phyloP scores from a whole-genome alignment of 2,329 filamentous ascomycete genomes.

The Alternaria sp. region DNA sequence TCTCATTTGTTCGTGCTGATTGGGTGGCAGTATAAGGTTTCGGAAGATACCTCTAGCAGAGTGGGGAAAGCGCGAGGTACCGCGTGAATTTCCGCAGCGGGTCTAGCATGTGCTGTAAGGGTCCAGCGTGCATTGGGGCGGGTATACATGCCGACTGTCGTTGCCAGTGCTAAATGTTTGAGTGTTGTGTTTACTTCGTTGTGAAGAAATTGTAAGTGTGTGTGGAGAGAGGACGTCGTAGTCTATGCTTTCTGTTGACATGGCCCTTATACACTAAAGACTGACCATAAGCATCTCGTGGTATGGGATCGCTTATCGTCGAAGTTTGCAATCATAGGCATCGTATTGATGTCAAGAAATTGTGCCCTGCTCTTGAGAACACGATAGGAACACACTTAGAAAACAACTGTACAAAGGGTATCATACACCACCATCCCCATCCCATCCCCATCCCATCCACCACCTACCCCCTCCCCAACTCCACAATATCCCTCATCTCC shows the following conservation, averaged over 20 bases:
- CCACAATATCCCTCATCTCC: constrained; percentile 67
- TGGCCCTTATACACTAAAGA: not conserved
- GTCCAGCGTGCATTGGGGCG: not conserved
- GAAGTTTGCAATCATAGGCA: not conserved
- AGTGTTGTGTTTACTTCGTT: not conserved
- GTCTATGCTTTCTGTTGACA: not conserved
- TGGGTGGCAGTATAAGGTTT: constrained; percentile 45
- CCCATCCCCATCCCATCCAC: not conserved
- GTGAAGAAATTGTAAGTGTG: not conserved
- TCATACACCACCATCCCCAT: not conserved
- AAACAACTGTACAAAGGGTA: not conserved
- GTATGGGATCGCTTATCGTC: not conserved
- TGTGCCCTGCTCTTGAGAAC: fast-evolving
- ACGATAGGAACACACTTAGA: fast-evolving
- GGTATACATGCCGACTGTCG: not conserved
- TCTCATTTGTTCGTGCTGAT: constrained; percentile 31
- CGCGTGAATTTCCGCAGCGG: not conserved
- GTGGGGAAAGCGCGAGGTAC: not conserved
- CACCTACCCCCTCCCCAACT: constrained; percentile 59
- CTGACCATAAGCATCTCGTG: not conserved
- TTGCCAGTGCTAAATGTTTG: fast-evolving
- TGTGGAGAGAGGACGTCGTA: not conserved
- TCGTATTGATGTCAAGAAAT: not conserved
- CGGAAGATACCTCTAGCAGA: constrained; percentile 17
- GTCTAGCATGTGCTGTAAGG: not conserved